Base-by-base conservation (phyloP, 2,329 filamentous ascomycete genomes). In the Aspergillus sp. region DNA sequence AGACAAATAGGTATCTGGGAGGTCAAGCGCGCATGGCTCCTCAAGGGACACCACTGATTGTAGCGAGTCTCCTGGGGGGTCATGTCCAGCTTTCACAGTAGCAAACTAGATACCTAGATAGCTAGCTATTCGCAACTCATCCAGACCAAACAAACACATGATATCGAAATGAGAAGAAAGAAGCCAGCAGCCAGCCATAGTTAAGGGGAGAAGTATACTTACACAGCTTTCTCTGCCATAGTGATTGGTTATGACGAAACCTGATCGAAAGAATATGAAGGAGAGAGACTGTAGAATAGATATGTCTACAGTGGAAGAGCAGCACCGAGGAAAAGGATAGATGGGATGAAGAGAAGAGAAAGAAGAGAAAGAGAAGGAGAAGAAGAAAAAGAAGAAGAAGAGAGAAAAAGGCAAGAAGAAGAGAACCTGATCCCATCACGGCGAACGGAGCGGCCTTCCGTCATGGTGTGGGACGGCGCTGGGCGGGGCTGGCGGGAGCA, bases 141-240 rank as follows among this genome's bases (percentile, higher is more conserved):
- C 34, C 34, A 42, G 40, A 43, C 44, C n/a, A 29, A 38, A 44
- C 44, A 33, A 36, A 36, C n/a, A 9, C 26, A 39, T 9, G 7
- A 39, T 12, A 39, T 4, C 12, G n/a, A 28, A 19, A 39, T 39
- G 36, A 19, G 34, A 19, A 12, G n/a, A 19, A 36, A 36, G 34
- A 36, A 36, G 34, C 34, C 2, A 19, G 19, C 34, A 36, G 34
- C 34, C 34, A 19, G 10, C n/a, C n/a, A 36, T n/a, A 36, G 34
- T 7, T 12, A 39, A 28, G 8, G 6, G 7, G 12, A 36, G n/a
- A 36, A 36, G 12, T 6, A 36, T n/a, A 36, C 69, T 71, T 65
- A 72, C 69, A 70, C 66, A 66, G 68, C 69, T 53, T 70, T 57
- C 48, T 67, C 65, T 56, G 67, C 64, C 69, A 72, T 72, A 55